These are phyloP conservation scores for Saccharum hybrid DNA, from an alignment of 202 grass and related monocot species.

Conservation along the genomic window DNA sequence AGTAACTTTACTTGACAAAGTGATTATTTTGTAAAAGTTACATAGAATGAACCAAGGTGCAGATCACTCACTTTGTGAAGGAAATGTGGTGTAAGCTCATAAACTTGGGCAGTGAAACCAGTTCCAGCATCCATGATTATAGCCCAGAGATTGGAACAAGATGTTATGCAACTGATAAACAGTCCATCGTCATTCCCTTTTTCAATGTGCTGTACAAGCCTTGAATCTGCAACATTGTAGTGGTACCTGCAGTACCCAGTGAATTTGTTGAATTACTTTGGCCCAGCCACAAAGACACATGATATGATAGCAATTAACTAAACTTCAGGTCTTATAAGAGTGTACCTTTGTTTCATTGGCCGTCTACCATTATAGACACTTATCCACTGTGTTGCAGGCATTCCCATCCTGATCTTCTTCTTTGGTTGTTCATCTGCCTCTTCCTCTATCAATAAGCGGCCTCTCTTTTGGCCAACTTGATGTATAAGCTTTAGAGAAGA, in stretches of 20 bases:
- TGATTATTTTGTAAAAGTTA: slow-evolving; percentile 34
- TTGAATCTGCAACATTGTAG: slow-evolving; percentile 94
- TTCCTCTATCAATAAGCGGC: slow-evolving; percentile 78
- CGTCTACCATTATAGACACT: slow-evolving; percentile 94
- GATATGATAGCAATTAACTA: slow-evolving; percentile 24
- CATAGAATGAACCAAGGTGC: slow-evolving; percentile 39
- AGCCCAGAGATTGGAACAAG: slow-evolving; percentile 91
- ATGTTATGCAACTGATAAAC: slow-evolving; percentile 93
- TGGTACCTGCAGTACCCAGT: slow-evolving; percentile 79
- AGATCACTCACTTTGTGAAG: slow-evolving; percentile 87
- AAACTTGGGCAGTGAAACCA: slow-evolving; percentile 83
- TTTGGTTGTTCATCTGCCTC: slow-evolving; percentile 94
- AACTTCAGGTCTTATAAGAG: slow-evolving; percentile 22
- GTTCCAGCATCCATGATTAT: slow-evolving; percentile 99
- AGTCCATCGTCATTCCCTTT: slow-evolving; percentile 98
- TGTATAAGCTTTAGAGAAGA: slow-evolving; percentile 80
- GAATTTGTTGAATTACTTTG: slow-evolving; percentile 29
- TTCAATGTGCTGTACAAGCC: slow-evolving; percentile 87
- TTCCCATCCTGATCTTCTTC: slow-evolving; percentile 97
- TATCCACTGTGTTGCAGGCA: slow-evolving; percentile 99
- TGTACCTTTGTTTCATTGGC: slow-evolving; percentile 96
- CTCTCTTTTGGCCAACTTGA: slow-evolving; percentile 98
- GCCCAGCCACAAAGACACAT: slow-evolving; percentile 4
- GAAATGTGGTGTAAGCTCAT: slow-evolving; percentile 92
- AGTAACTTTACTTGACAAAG: slow-evolving; percentile 25